These are phyloP conservation scores for Dactylellina haptotyla DNA, from an alignment of 2,329 filamentous ascomycete genomes.

Conservation along the genomic window DNA sequence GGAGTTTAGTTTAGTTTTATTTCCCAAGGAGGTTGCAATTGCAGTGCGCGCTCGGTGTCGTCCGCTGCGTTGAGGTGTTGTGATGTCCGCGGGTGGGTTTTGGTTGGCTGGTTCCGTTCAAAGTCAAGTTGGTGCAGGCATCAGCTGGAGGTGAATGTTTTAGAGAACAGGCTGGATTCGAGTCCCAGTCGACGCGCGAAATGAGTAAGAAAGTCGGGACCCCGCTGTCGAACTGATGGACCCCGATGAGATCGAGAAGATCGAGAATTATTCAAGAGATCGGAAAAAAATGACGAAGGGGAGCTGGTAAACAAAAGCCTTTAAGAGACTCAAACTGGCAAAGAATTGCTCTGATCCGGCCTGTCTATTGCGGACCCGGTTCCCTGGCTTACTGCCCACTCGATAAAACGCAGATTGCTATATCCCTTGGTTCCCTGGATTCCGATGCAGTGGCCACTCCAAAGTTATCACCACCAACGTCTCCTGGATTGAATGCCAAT, in stretches of 20 bases:
- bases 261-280: too few species aligned
- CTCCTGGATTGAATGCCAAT: constrained; percentile 54
- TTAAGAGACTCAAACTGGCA: constrained; percentile 24
- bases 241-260: constrained; percentile 22
- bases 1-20: too few species aligned
- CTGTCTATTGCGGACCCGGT: constrained; percentile 33
- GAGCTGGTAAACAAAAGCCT: constrained; percentile 45
- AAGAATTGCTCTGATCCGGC: constrained; percentile 18
- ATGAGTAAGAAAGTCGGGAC: constrained; percentile 7
- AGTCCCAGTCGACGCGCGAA: too few species aligned
- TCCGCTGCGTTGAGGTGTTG: too few species aligned
- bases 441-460: constrained; percentile 36
- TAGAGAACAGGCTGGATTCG: too few species aligned
- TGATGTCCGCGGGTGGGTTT: background rate
- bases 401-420: constrained; percentile 34
- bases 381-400: constrained; percentile 46
- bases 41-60: too few species aligned
- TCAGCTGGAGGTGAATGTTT: too few species aligned
- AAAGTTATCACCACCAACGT: constrained; percentile 53
- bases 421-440: constrained; percentile 52
- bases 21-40: too few species aligned
- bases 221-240: constrained; percentile 27
- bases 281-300: background rate
- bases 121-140: background rate
- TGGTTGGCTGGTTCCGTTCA: background rate